Evolutionary conservation across 2,329 filamentous ascomycete species (phyloP).

Genomic region (Cladosporium phlei): DNA sequence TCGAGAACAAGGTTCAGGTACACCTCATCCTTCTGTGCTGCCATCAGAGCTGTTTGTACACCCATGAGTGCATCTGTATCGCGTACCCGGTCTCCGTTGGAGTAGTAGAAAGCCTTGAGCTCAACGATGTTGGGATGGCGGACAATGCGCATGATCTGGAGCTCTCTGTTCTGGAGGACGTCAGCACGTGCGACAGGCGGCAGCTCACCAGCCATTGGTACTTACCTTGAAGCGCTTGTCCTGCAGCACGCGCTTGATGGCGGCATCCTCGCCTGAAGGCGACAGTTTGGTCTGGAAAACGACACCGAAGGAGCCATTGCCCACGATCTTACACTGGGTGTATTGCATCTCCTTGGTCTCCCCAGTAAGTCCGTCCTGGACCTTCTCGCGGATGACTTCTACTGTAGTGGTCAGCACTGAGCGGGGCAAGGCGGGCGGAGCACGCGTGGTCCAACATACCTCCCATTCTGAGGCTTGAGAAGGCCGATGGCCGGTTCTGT

Average conservation of each 20-base stretch:
- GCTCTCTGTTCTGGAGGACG: constrained; percentile 76
- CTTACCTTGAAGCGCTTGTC: constrained; percentile 98
- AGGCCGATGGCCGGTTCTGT: constrained; percentile 85
- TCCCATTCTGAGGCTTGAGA: constrained; percentile 89
- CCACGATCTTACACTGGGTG: constrained; percentile 98
- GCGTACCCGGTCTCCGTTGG: constrained; percentile 88
- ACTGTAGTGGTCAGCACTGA: constrained; percentile 33
- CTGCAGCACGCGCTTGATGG: constrained; percentile 97
- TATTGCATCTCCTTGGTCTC: constrained; percentile 97
- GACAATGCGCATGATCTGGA: constrained; percentile 99
- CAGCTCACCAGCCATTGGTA: background rate
- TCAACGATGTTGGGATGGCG: constrained; percentile 98
- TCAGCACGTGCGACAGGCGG: constrained; percentile 25
- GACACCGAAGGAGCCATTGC: constrained; percentile 96
- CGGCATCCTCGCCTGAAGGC: constrained; percentile 95
- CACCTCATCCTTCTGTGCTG: constrained; percentile 73
- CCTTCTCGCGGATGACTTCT: constrained; percentile 98
- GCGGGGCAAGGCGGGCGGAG: constrained; percentile 10
- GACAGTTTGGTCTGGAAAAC: constrained; percentile 99
- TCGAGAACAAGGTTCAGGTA: constrained; percentile 98
- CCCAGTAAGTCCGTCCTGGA: constrained; percentile 95
- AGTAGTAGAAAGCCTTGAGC: constrained; percentile 99
- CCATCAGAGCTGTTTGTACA: constrained; percentile 34
- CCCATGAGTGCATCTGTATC: constrained; percentile 33
- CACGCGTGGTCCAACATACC: constrained; percentile 58